Percentiles rank a stretch among this genome's conserved stretches.
phyloP scores from a whole-genome alignment of 176 grass and related monocot genomes.

The Oropetium thomaeum region DNA sequence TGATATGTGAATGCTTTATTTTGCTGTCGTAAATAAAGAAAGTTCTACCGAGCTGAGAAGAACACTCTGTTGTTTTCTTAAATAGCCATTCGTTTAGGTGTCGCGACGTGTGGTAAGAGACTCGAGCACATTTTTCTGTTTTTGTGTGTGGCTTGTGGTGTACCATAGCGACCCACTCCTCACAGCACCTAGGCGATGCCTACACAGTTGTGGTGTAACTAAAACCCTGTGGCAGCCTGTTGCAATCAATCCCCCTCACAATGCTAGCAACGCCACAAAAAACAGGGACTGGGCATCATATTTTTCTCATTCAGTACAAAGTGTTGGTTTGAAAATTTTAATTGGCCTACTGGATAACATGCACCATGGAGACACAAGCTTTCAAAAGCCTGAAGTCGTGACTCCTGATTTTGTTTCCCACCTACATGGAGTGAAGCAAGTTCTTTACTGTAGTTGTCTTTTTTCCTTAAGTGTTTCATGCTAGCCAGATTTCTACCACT shows the following conservation, averaged over 20 bases:
- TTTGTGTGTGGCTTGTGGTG: neutral
- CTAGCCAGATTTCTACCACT: neutral
- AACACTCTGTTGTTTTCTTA: neutral
- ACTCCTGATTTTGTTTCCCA: too few relatives aligned
- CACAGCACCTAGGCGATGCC: neutral
- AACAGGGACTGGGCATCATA: neutral
- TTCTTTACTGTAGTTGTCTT: neutral
- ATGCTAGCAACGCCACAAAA: neutral
- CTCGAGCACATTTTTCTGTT: neutral
- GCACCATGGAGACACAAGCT: neutral
- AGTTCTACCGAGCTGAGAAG: neutral
- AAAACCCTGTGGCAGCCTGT: neutral
- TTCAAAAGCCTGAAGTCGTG: neutral
- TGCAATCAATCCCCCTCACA: neutral
- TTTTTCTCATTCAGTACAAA: neutral
- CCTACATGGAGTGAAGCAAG: neutral
- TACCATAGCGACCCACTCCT: neutral
- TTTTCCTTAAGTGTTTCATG: neutral
- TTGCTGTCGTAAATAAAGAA: neutral
- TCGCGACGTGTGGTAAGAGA: neutral
- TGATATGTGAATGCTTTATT: neutral
- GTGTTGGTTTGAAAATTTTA: neutral
- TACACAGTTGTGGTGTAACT: neutral
- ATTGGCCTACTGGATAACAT: neutral
- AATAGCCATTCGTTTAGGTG: neutral